Conservation (phyloP, 805 yeast genomes). For the Metschnikowia shivogae region DNA sequence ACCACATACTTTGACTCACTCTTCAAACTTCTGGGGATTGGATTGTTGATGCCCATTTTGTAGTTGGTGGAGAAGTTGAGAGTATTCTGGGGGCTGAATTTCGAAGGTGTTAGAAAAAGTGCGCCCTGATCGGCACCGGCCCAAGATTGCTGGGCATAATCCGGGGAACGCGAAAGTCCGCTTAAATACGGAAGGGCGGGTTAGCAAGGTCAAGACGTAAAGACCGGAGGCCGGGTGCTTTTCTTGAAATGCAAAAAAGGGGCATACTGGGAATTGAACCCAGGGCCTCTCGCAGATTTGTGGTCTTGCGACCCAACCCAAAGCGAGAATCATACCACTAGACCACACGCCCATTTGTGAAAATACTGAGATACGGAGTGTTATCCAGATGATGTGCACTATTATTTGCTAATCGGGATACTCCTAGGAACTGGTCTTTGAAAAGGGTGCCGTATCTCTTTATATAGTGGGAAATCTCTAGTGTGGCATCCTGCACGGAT, state of each 20-base stretch:
- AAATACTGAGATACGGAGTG: too few species aligned
- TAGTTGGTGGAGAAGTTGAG: background rate
- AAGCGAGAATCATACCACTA: slow-evolving; percentile 21
- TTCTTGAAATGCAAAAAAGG: slow-evolving; percentile 19
- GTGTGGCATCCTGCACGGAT: too few species aligned
- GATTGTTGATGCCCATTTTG: slow-evolving; percentile 70
- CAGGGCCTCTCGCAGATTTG: slow-evolving; percentile 54
- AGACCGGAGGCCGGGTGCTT: too few species aligned
- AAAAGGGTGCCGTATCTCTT: too few species aligned
- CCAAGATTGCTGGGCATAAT: slow-evolving; percentile 1
- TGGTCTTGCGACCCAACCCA: slow-evolving; percentile 6
- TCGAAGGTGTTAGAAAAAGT: slow-evolving; percentile 2
- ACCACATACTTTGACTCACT: slow-evolving; percentile 75
- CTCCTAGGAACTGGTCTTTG: too few species aligned
- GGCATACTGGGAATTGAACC: slow-evolving; percentile 57
- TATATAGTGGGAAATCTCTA: too few species aligned
- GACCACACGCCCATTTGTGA: slow-evolving; percentile 17
- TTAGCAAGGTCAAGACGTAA: too few species aligned
- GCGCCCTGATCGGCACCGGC: slow-evolving; percentile 1
- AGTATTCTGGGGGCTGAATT: background rate
- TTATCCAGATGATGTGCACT: too few species aligned
- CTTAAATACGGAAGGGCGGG: too few species aligned
- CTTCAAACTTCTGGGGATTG: slow-evolving; percentile 84
- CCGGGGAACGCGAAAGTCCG: slow-evolving; percentile 2
- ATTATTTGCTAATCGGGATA: too few species aligned